Conservation (phyloP, 2,329 filamentous ascomycete genomes). For the Colletotrichum brevisporum region DNA sequence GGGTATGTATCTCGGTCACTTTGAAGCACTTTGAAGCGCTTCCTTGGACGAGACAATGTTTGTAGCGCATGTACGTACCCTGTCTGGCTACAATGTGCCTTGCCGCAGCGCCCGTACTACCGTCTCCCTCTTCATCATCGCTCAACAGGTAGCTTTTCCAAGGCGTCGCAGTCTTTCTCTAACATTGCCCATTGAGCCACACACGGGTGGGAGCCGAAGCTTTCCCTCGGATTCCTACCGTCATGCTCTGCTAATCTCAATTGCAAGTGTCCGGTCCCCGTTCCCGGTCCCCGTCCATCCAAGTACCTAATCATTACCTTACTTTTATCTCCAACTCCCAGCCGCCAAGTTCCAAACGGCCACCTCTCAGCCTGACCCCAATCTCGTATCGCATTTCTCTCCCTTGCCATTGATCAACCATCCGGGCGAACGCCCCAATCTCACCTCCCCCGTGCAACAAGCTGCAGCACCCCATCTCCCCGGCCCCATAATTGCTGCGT, state of each 20-base stretch:
- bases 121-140: slow-evolving; percentile 12
- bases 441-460: slow-evolving; percentile 15
- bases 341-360: slow-evolving; percentile 5
- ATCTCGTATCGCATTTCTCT: slow-evolving; percentile 19
- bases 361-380: not conserved
- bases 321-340: slow-evolving; percentile 2
- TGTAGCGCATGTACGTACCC: not conserved
- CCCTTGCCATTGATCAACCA: slow-evolving; percentile 1
- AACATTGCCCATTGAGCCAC: slow-evolving; percentile 14
- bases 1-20: too few relatives aligned
- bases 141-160: slow-evolving; percentile 2
- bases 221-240: not conserved
- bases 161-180: slow-evolving; percentile 13
- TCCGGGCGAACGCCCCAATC: not conserved
- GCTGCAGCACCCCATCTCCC: slow-evolving; percentile 11
- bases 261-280: not conserved
- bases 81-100: too few relatives aligned
- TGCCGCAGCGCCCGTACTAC: not conserved
- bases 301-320: slow-evolving; percentile 21
- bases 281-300: not conserved
- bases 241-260: not conserved
- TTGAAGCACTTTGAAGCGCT: not conserved
- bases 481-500: slow-evolving; percentile 2
- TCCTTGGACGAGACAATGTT: slow-evolving; percentile 13
- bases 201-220: not conserved